Evolutionary conservation across 192 early-diverging fungal genomes (phyloP).

Genomic region (Backusella psychrophila): DNA sequence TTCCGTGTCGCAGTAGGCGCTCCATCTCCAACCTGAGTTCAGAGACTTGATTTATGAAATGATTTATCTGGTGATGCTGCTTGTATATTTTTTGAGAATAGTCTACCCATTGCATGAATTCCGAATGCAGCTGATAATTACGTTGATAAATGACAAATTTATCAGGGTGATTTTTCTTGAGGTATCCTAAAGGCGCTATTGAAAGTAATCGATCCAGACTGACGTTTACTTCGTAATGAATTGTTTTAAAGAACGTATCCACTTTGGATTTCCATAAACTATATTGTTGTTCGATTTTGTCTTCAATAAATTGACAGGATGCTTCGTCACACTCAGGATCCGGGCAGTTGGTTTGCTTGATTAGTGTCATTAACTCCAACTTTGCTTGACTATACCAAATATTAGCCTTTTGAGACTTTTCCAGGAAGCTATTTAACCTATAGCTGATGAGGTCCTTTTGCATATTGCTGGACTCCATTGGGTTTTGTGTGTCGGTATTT

Average conservation of each 20-base stretch:
- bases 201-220: not conserved
- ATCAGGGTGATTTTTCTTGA: not conserved
- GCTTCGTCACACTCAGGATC: not conserved
- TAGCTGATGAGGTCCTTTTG: not conserved
- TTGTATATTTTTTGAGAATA: not conserved
- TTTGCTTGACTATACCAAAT: not conserved
- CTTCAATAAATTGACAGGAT: not conserved
- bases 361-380: not conserved
- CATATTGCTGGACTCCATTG: not conserved
- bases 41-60: not conserved
- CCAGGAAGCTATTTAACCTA: not conserved
- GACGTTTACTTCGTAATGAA: not conserved
- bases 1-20: not conserved
- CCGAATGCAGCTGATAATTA: not conserved
- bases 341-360: not conserved
- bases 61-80: not conserved
- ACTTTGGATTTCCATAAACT: not conserved
- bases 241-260: not conserved
- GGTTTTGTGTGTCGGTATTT: not conserved
- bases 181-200: not conserved
- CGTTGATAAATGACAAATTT: not conserved
- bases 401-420: not conserved
- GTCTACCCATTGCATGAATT: not conserved
- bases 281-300: not conserved
- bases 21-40: not conserved